Base-by-base conservation (phyloP, 202 grass and related monocot species). In the Digitaria exilis region DNA sequence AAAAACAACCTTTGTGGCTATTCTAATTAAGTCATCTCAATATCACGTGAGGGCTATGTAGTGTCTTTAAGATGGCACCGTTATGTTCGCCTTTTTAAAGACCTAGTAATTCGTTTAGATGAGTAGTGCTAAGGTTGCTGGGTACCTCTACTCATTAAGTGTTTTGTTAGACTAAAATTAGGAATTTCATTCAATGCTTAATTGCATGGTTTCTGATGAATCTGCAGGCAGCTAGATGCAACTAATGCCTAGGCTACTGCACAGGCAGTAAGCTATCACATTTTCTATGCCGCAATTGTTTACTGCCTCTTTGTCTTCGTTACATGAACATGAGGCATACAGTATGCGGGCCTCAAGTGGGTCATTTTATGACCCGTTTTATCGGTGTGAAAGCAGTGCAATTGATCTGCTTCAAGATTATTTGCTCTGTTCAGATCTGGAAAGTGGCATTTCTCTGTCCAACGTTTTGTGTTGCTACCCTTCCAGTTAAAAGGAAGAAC, bases 271-370 rank as follows among this genome's bases (percentile, higher is more conserved):
- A 57, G 56, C n/a, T 48, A 50, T 82, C 63, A n/a, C 74, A 78
- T 30, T 89, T 52, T 78, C 58, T 65, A 25, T 71, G 74, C 59
- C 54, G 60, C 26, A 73, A 32, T 73, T 54, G 26, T 85, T 49
- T 67, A 56, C n/a, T 14, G 16, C 28, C 26, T n/a, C n/a, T n/a
- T n/a, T n/a, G n/a, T n/a, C n/a, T n/a, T n/a, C n/a, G n/a, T n/a
- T n/a, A n/a, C n/a, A n/a, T 71, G 6, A 74, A 74, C 51, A 51
- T 78, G 35, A 81, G 69, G 42, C 35, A 41, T 28, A 14, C 37
- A 51, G 82, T 50, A 50, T 82, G n/a, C n/a, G 67, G 58, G 12
- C 63, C 69, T 79, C n/a, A 74, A 63, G 68, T 75, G 78, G 31
- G 5, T 64, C n/a, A 11, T 2, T 68, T n/a, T 69, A 54, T 57